Conservation (phyloP, 2,329 filamentous ascomycete species). For the Ramularia collo-cygni region DNA sequence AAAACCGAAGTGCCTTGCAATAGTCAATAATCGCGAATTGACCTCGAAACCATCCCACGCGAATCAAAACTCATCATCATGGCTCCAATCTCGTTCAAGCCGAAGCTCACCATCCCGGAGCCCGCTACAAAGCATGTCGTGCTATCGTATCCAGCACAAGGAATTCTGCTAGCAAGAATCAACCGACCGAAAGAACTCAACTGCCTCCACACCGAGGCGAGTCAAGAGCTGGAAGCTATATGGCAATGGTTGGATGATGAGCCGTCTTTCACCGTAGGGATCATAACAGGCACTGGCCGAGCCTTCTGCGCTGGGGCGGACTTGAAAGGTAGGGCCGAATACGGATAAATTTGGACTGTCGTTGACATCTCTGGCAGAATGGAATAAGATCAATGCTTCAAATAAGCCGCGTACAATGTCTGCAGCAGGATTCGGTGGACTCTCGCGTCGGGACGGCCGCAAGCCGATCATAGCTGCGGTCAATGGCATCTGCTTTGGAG, state of each 20-base stretch:
- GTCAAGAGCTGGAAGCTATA: conserved; percentile 27
- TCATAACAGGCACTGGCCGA: conserved; percentile 31
- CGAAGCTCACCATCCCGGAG: conserved; percentile 17
- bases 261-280: conserved; percentile 26
- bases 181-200: conserved; percentile 31
- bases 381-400: conserved; percentile 26
- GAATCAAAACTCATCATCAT: conserved; percentile 2
- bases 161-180: conserved; percentile 29
- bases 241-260: conserved; percentile 30
- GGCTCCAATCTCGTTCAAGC: conserved; percentile 15
- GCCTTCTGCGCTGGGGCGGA: conserved; percentile 34
- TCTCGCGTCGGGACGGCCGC: conserved; percentile 59
- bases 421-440: conserved; percentile 54
- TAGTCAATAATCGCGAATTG: too few species aligned
- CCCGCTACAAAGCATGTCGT: conserved; percentile 22
- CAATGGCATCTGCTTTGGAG: conserved; percentile 67
- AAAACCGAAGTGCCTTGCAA: too few species aligned
- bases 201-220: conserved; percentile 29
- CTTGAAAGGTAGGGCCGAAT: conserved; percentile 26
- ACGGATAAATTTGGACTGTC: too few species aligned
- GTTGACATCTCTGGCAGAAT: conserved; percentile 20
- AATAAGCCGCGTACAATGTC: conserved; percentile 22
- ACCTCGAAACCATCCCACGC: too few species aligned
- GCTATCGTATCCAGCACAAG: conserved; percentile 28
- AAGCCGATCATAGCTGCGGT: conserved; percentile 74